Evolutionary conservation across 495 filamentous ascomycete genomes (phyloP).

Genomic region (Penicillium herquei): DNA sequence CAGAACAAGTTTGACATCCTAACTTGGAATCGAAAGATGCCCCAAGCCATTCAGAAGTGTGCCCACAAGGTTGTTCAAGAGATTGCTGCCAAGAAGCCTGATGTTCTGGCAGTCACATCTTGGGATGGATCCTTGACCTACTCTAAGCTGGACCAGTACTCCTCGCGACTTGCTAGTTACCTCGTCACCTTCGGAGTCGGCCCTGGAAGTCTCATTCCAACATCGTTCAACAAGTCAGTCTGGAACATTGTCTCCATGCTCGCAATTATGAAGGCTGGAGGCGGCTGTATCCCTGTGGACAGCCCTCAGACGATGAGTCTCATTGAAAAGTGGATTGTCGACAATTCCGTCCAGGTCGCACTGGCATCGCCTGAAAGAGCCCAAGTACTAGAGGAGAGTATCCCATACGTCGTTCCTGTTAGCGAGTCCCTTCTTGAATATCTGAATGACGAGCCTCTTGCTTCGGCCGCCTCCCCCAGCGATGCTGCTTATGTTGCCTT

Average conservation of each 20-base stretch:
- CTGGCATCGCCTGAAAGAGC: conserved; percentile 42
- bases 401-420: conserved; percentile 42
- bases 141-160: conserved; percentile 45
- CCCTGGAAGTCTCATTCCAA: conserved; percentile 34
- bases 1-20: conserved; percentile 37
- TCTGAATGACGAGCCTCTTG: conserved; percentile 21
- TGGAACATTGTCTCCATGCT: conserved; percentile 42
- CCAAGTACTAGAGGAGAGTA: conserved; percentile 33
- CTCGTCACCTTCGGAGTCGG: conserved; percentile 39
- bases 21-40: conserved; percentile 44
- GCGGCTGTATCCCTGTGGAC: conserved; percentile 42
- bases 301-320: conserved; percentile 18
- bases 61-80: conserved; percentile 44
- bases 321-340: conserved; percentile 37
- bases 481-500: conserved; percentile 54
- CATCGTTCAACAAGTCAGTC: conserved; percentile 40
- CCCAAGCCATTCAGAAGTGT: conserved; percentile 35
- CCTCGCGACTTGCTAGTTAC: conserved; percentile 45
- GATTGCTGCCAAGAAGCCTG: conserved; percentile 34
- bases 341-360: conserved; percentile 40
- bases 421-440: conserved; percentile 38
- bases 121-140: conserved; percentile 55
- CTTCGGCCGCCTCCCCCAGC: conserved; percentile 16
- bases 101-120: conserved; percentile 38
- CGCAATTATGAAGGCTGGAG: conserved; percentile 45